Evolutionary conservation across 306 rosid species (phyloP).

Genomic region (Vachellia collinsii): DNA sequence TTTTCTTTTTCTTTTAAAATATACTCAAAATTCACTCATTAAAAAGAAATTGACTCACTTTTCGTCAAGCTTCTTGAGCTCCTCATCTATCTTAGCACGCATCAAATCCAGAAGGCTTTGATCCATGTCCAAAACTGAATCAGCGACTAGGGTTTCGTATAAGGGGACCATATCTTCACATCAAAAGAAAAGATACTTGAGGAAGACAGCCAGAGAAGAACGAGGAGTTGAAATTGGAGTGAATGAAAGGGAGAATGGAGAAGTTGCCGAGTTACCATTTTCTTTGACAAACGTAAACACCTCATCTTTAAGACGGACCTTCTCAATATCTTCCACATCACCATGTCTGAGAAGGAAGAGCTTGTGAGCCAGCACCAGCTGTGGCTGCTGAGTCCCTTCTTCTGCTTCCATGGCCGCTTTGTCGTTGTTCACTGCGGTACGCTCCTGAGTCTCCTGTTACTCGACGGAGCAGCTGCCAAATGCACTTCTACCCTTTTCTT

Average conservation of each 20-base stretch:
- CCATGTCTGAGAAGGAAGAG: conserved; percentile 81
- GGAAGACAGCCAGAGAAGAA: background rate
- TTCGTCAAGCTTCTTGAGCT: conserved; percentile 84
- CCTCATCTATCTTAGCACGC: conserved; percentile 77
- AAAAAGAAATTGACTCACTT: conserved; percentile 60
- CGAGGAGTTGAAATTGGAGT: background rate
- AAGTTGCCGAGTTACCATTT: conserved; percentile 54
- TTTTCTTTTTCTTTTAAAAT: background rate
- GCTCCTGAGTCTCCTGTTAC: conserved; percentile 39
- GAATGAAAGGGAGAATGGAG: background rate
- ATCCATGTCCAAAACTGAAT: conserved; percentile 71
- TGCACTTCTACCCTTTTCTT: too few relatives aligned
- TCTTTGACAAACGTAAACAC: conserved; percentile 71
- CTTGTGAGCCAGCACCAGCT: conserved; percentile 83
- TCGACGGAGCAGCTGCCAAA: conserved; percentile 27
- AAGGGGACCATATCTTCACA: conserved; percentile 77
- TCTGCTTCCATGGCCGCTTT: conserved; percentile 67
- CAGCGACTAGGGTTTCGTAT: conserved; percentile 79
- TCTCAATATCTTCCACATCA: conserved; percentile 88
- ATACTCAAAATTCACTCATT: background rate
- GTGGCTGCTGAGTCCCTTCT: conserved; percentile 82
- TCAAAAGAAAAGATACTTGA: background rate
- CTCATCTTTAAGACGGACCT: conserved; percentile 85
- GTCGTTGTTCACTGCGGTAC: conserved; percentile 13
- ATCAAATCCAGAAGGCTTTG: conserved; percentile 67